A percentile compares a stretch with the other conserved stretches of the same genome.
Evolutionary conservation across 495 filamentous ascomycete genomes (phyloP).

Genomic region (Penicillium crystallinum): DNA sequence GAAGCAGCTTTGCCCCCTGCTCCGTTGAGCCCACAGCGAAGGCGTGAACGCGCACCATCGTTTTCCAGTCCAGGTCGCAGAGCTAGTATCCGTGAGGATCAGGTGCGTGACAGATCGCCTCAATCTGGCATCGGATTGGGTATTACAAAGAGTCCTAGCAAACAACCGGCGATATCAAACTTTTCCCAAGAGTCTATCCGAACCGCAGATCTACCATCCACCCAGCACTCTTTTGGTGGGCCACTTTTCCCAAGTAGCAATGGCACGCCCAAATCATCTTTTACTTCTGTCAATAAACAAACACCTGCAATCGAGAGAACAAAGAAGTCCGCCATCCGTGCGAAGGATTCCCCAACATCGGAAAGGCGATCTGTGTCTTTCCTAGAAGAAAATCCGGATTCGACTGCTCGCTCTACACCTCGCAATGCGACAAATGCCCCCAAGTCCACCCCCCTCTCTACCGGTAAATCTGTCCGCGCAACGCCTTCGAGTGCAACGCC

Average conservation of each 20-base stretch:
- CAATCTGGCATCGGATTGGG: constrained; percentile 24
- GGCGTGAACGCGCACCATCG: constrained; percentile 11
- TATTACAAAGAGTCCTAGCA: constrained; percentile 26
- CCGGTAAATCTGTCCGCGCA: neutral
- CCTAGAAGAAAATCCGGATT: constrained; percentile 5
- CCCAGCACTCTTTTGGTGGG: neutral
- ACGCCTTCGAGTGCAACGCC: neutral
- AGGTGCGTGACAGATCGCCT: neutral
- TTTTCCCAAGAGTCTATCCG: neutral
- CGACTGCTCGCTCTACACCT: constrained; percentile 7
- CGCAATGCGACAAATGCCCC: neutral
- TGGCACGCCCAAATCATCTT: neutral
- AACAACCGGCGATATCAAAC: neutral
- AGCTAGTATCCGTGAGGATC: constrained; percentile 9
- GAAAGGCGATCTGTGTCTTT: constrained; percentile 30
- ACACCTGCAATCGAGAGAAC: constrained; percentile 7
- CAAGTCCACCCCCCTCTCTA: neutral
- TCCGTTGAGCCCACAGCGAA: constrained; percentile 6
- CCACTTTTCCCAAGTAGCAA: neutral
- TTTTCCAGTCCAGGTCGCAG: constrained; percentile 23
- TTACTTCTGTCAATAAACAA: neutral
- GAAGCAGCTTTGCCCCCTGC: neutral
- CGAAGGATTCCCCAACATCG: constrained; percentile 14
- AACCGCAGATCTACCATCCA: neutral
- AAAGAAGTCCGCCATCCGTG: constrained; percentile 23